A percentile compares a stretch with the other conserved stretches of the same genome.
phyloP scores from a whole-genome alignment of 2,329 filamentous ascomycete genomes.

The Plectosphaerella sp. region DNA sequence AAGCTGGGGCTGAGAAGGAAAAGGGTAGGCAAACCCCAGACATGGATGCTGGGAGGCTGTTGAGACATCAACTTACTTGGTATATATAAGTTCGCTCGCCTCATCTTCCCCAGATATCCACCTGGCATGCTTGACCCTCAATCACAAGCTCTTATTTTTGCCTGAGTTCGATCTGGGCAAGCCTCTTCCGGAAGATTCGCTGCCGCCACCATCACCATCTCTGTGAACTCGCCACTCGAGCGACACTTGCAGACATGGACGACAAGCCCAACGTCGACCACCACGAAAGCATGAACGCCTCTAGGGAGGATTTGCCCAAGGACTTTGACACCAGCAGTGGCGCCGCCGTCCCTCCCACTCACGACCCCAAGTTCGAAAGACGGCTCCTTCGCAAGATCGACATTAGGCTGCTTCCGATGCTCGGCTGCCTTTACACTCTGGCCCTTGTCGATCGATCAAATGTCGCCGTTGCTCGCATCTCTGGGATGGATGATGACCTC shows the following conservation, averaged over 20 bases:
- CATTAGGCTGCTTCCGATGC: constrained; percentile 23
- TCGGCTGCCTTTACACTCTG: constrained; percentile 21
- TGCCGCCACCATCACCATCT: neutral
- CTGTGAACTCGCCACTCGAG: neutral
- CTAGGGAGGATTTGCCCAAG: neutral
- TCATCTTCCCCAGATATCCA: too few species aligned
- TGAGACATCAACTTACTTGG: neutral
- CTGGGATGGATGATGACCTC: constrained; percentile 25
- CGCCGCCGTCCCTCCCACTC: neutral
- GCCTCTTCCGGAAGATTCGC: too few species aligned
- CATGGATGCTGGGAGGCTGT: neutral
- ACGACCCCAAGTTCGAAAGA: neutral
- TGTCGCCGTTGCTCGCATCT: constrained; percentile 25
- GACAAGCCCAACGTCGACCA: neutral
- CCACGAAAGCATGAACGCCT: neutral
- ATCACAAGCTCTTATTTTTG: too few species aligned
- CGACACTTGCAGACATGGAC: neutral
- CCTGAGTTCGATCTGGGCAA: too few species aligned
- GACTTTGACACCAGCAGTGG: neutral
- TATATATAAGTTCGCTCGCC: too few species aligned
- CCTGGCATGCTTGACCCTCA: too few species aligned
- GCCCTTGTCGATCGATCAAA: constrained; percentile 22
- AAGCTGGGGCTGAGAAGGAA: too few species aligned
- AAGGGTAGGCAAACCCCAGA: too few species aligned
- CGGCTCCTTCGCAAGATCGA: constrained; percentile 24